phyloP scores from a whole-genome alignment of 2,329 filamentous ascomycete genomes.

The Aspergillus transmontanensis region DNA sequence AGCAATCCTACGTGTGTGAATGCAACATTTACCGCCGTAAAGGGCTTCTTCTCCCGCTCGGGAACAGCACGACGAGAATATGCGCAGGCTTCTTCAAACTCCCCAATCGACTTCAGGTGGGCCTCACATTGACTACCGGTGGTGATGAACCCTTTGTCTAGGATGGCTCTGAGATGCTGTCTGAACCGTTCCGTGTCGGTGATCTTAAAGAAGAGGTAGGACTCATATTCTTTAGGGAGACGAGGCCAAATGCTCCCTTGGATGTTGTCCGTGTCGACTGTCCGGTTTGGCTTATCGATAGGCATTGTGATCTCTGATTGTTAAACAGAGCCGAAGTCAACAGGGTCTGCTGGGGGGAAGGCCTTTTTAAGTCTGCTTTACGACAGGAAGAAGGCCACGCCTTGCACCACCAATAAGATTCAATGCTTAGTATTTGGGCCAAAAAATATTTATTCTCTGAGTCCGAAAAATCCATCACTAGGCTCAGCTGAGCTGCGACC shows the following conservation, averaged over 20 bases:
- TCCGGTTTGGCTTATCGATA: neutral
- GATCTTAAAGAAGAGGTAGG: conserved; percentile 23
- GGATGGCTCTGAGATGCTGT: conserved; percentile 7
- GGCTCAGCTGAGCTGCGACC: neutral
- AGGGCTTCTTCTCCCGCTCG: conserved; percentile 1
- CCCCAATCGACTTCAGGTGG: neutral
- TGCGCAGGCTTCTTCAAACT: conserved; percentile 7
- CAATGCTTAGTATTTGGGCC: neutral
- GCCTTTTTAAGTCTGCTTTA: neutral
- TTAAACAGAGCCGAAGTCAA: neutral
- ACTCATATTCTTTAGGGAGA: conserved; percentile 16
- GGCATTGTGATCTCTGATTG: neutral
- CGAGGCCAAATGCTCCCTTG: conserved; percentile 19
- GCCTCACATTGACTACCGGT: conserved; percentile 18
- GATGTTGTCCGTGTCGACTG: conserved; percentile 15
- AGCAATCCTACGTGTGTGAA: conserved; percentile 17
- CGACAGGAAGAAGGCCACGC: neutral
- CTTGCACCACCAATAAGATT: neutral
- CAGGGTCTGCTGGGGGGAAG: neutral
- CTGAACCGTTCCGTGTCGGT: conserved; percentile 19
- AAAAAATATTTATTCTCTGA: neutral
- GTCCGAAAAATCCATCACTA: neutral
- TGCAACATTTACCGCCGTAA: conserved; percentile 16
- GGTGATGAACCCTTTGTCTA: conserved; percentile 13
- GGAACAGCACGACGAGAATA: conserved; percentile 1